phyloP scores from a whole-genome alignment of 129 eudicot species.

The Heracleum sosnowskyi region DNA sequence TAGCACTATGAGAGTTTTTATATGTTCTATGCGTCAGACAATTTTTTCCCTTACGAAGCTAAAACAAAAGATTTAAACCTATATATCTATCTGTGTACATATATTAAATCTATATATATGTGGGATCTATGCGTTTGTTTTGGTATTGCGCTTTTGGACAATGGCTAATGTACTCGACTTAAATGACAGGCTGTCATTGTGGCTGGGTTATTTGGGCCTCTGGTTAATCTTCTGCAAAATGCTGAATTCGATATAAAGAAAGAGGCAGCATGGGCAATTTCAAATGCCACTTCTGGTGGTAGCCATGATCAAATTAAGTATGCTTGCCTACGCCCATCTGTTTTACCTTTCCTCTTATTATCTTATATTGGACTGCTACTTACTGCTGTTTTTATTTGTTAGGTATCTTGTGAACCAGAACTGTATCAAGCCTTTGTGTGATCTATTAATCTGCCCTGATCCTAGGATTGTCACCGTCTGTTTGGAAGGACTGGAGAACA shows the following conservation, averaged over 20 bases:
- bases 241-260: constrained; percentile 92
- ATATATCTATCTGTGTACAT: too few species aligned
- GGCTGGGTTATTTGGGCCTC: constrained; percentile 70
- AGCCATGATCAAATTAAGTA: constrained; percentile 50
- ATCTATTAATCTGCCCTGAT: constrained; percentile 80
- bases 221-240: constrained; percentile 69
- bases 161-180: not conserved
- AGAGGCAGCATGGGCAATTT: constrained; percentile 97
- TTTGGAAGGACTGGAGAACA: constrained; percentile 85
- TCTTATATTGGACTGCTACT: not conserved
- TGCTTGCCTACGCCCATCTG: not conserved
- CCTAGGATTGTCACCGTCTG: constrained; percentile 90
- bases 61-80: too few species aligned
- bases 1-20: not conserved
- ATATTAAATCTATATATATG: too few species aligned
- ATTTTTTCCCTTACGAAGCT: not conserved
- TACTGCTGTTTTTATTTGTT: not conserved
- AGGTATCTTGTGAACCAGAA: constrained; percentile 85
- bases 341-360: not conserved
- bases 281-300: constrained; percentile 91
- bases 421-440: constrained; percentile 86
- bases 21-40: not conserved
- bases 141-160: not conserved
- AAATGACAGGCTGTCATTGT: constrained; percentile 60
- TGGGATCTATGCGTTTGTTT: not conserved